Evolutionary conservation across 345 rosid genomes (phyloP).

Genomic region (Sonneratia alba): DNA sequence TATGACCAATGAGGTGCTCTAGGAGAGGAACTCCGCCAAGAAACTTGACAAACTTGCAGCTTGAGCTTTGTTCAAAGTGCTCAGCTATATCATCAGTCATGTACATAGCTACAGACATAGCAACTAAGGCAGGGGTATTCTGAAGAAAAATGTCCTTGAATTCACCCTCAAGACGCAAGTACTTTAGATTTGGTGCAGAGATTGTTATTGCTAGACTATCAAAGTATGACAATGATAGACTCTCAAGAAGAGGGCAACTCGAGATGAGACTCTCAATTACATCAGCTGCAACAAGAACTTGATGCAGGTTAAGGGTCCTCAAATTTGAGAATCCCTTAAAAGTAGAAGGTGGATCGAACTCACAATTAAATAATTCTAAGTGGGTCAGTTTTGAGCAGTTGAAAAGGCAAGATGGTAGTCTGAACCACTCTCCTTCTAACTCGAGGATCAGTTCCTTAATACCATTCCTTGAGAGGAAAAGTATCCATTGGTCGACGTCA

Average conservation of each 20-base stretch:
- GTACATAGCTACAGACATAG: slow-evolving; percentile 71
- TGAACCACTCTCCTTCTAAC: slow-evolving; percentile 76
- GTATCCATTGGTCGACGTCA: slow-evolving; percentile 85
- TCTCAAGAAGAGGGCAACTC: slow-evolving; percentile 74
- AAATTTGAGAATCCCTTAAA: slow-evolving; percentile 67
- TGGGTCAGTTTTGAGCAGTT: slow-evolving; percentile 46
- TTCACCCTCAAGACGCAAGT: slow-evolving; percentile 80
- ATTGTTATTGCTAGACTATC: slow-evolving; percentile 65
- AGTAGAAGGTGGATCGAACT: slow-evolving; percentile 55
- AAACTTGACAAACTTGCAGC: slow-evolving; percentile 67
- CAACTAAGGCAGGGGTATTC: slow-evolving; percentile 58
- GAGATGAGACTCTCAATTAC: slow-evolving; percentile 69
- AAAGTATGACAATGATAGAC: slow-evolving; percentile 59
- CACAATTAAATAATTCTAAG: slow-evolving; percentile 71
- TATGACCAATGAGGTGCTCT: slow-evolving; percentile 64
- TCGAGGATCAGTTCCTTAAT: slow-evolving; percentile 65
- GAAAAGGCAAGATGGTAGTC: slow-evolving; percentile 71
- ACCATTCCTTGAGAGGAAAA: slow-evolving; percentile 69
- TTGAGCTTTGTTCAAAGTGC: slow-evolving; percentile 67
- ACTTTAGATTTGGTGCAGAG: slow-evolving; percentile 69
- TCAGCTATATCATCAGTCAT: slow-evolving; percentile 75
- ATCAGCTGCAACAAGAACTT: slow-evolving; percentile 64
- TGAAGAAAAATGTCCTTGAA: slow-evolving; percentile 68
- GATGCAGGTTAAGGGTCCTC: slow-evolving; percentile 65
- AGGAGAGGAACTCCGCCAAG: slow-evolving; percentile 77